These are phyloP conservation scores for Polychaeton citri DNA, from an alignment of 2,329 filamentous ascomycete species.

Conservation along the genomic window DNA sequence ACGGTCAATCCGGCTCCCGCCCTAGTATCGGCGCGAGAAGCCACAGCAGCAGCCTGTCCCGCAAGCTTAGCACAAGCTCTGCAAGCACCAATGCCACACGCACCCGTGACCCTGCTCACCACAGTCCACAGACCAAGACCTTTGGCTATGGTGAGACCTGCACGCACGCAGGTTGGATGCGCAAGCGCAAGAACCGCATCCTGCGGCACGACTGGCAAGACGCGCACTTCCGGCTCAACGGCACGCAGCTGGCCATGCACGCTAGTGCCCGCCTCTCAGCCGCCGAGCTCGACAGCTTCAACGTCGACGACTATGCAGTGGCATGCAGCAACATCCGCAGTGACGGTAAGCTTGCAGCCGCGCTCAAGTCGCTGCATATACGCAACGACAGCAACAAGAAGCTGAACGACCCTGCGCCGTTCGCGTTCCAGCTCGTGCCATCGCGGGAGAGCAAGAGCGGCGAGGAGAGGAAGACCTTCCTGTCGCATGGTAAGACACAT, in stretches of 20 bases:
- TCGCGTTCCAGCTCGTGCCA: slow-evolving; percentile 76
- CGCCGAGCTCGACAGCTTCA: slow-evolving; percentile 64
- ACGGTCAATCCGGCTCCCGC: slow-evolving; percentile 26
- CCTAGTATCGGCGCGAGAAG: slow-evolving; percentile 14
- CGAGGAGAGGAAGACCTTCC: slow-evolving; percentile 30
- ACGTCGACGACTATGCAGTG: slow-evolving; percentile 80
- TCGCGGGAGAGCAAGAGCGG: slow-evolving; percentile 32
- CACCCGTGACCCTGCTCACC: slow-evolving; percentile 17
- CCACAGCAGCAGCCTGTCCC: slow-evolving; percentile 7
- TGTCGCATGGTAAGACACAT: slow-evolving; percentile 60
- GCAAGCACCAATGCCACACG: slow-evolving; percentile 1
- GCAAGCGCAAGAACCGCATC: slow-evolving; percentile 75
- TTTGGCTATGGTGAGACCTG: slow-evolving; percentile 22
- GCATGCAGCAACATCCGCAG: slow-evolving; percentile 67
- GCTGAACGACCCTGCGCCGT: slow-evolving; percentile 39
- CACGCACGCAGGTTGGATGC: slow-evolving; percentile 67
- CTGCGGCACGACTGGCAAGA: slow-evolving; percentile 90
- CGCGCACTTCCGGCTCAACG: slow-evolving; percentile 73
- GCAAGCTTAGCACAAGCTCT: slow-evolving; percentile 3
- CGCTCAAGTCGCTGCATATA: slow-evolving; percentile 65
- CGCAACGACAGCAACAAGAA: slow-evolving; percentile 30
- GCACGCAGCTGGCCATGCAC: slow-evolving; percentile 53
- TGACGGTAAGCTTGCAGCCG: slow-evolving; percentile 69
- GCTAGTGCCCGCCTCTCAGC: slow-evolving; percentile 37
- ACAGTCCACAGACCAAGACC: slow-evolving; percentile 16